These are phyloP conservation scores for Verticillium alfalfae DNA, from an alignment of 2,329 filamentous ascomycete species.

Conservation along the genomic window DNA sequence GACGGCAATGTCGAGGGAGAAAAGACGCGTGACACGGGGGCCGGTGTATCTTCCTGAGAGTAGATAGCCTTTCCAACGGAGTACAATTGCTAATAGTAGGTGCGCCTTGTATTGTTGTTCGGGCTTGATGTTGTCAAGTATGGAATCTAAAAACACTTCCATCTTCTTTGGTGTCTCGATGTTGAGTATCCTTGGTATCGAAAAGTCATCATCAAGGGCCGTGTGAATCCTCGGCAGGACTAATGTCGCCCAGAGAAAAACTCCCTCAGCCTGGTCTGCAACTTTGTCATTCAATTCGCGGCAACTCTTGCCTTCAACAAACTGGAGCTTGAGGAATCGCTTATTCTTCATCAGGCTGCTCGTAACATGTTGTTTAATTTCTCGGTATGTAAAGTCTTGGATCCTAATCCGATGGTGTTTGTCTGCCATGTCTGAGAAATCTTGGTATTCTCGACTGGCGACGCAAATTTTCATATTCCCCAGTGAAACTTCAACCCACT, in stretches of 20 bases:
- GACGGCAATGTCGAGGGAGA: not conserved
- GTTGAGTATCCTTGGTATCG: not conserved
- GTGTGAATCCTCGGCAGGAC: not conserved
- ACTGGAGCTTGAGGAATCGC: not conserved
- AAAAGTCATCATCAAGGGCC: not conserved
- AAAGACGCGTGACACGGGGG: too few relatives aligned
- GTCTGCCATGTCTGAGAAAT: not conserved
- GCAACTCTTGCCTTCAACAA: not conserved
- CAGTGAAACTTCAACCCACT: not conserved
- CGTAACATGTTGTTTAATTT: not conserved
- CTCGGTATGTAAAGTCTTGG: not conserved
- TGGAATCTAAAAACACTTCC: not conserved
- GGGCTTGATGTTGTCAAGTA: not conserved
- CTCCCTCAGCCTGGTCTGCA: not conserved
- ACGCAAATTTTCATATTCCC: not conserved
- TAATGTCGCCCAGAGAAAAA: not conserved
- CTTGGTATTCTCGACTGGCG: not conserved
- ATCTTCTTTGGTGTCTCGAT: not conserved
- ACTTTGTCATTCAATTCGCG: not conserved
- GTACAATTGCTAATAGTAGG: not conserved
- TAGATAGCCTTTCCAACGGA: not conserved
- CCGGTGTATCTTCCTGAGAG: not conserved
- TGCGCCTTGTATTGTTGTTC: not conserved
- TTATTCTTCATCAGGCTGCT: not conserved
- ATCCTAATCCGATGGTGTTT: not conserved